Conservation (phyloP, 306 rosid species). For the Citrullus mucosospermus region DNA sequence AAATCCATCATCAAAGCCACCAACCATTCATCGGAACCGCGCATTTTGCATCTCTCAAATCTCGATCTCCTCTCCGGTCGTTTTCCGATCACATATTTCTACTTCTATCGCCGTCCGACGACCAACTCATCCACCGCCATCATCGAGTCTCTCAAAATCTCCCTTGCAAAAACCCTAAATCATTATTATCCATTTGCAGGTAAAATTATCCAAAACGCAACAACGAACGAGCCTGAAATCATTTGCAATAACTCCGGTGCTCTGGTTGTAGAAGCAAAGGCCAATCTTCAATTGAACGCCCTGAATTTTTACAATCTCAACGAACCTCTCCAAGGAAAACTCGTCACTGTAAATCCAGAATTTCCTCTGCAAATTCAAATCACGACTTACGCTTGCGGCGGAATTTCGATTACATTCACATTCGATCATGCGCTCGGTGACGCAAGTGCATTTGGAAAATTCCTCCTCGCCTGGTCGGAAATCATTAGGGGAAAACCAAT, state of each 20-base stretch:
- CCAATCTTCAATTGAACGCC: slow-evolving; percentile 26
- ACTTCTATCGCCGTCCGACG: slow-evolving; percentile 39
- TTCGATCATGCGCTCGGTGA: slow-evolving; percentile 90
- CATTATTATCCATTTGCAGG: slow-evolving; percentile 61
- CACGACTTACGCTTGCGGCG: slow-evolving; percentile 52
- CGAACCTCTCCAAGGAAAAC: slow-evolving; percentile 29
- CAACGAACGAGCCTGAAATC: slow-evolving; percentile 58
- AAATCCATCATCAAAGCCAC: slow-evolving; percentile 42
- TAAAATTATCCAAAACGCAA: slow-evolving; percentile 38
- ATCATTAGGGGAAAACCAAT: slow-evolving; percentile 37
- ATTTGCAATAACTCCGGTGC: slow-evolving; percentile 66
- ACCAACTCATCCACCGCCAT: slow-evolving; percentile 1
- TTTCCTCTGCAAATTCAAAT: slow-evolving; percentile 58
- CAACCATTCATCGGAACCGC: slow-evolving; percentile 22
- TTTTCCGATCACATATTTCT: slow-evolving; percentile 71
- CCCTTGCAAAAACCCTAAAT: slow-evolving; percentile 37
- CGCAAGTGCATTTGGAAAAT: slow-evolving; percentile 64
- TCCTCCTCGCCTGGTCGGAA: slow-evolving; percentile 61
- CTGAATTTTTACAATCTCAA: slow-evolving; percentile 56
- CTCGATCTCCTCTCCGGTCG: slow-evolving; percentile 88
- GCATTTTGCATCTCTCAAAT: slow-evolving; percentile 46
- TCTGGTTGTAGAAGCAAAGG: slow-evolving; percentile 43
- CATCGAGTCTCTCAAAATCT: slow-evolving; percentile 33
- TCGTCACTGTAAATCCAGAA: slow-evolving; percentile 34
- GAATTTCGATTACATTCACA: slow-evolving; percentile 59